These are phyloP conservation scores for Rubus idaeus DNA, from an alignment of 306 rosid species.

Conservation along the genomic window DNA sequence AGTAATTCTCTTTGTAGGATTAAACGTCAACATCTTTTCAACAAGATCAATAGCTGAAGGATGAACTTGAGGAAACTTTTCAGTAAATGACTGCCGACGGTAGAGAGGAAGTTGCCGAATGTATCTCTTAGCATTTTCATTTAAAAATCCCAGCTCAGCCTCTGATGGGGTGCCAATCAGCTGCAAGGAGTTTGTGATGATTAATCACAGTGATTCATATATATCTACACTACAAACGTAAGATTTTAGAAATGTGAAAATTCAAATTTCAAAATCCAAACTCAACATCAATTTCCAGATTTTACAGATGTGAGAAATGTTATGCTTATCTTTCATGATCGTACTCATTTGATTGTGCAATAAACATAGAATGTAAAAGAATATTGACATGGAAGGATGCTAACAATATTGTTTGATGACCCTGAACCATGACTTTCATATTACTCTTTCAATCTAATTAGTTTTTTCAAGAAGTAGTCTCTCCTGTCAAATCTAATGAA, in stretches of 20 bases:
- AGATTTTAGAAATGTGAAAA: neutral
- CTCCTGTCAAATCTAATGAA: neutral
- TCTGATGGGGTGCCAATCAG: conserved; percentile 98
- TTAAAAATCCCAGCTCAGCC: conserved; percentile 81
- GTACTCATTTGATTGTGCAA: neutral
- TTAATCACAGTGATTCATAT: conserved; percentile 14
- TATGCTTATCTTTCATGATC: neutral
- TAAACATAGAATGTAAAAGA: neutral
- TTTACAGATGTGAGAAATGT: neutral
- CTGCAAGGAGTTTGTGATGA: conserved; percentile 48
- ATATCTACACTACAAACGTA: neutral
- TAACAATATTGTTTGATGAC: neutral
- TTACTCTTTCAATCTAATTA: neutral
- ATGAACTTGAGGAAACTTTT: conserved; percentile 92
- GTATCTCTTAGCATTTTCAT: conserved; percentile 97
- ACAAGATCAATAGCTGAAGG: conserved; percentile 94
- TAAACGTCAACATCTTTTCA: conserved; percentile 93
- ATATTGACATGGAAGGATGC: neutral
- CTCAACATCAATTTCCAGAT: neutral
- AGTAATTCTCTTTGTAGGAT: conserved; percentile 86
- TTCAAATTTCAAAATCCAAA: neutral
- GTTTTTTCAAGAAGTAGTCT: neutral
- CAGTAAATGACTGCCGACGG: conserved; percentile 82
- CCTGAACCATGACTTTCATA: neutral
- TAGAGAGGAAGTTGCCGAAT: conserved; percentile 71